Evolutionary conservation across 106 monocot species (phyloP).

Genomic region (Ottelia alismoides): DNA sequence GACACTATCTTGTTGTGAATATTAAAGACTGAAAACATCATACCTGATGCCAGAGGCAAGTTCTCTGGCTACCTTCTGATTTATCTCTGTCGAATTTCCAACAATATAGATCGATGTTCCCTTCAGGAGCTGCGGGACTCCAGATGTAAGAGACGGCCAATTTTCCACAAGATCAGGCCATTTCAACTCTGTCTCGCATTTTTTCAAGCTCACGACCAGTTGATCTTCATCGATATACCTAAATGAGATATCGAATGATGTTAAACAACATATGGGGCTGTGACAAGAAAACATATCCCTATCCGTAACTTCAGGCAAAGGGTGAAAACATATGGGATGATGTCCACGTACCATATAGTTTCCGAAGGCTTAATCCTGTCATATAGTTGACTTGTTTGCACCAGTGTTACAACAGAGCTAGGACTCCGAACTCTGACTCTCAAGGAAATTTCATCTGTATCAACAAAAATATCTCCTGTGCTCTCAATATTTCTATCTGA

Average conservation of each 20-base stretch:
- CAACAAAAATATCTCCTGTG: constrained; percentile 59
- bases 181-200: constrained; percentile 49
- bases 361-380: constrained; percentile 75
- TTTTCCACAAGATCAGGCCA: constrained; percentile 94
- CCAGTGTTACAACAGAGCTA: constrained; percentile 40
- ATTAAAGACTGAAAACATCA: constrained; percentile 8
- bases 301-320: not conserved
- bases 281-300: not conserved
- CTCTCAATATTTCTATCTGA: constrained; percentile 21
- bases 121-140: constrained; percentile 55
- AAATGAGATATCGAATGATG: not conserved
- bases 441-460: constrained; percentile 52
- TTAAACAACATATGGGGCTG: not conserved
- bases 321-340: not conserved
- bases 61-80: constrained; percentile 54
- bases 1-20: no score
- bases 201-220: constrained; percentile 71
- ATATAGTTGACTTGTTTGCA: constrained; percentile 43
- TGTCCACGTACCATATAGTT: constrained; percentile 69
- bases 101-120: constrained; percentile 76
- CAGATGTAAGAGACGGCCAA: constrained; percentile 64
- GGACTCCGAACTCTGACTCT: constrained; percentile 48
- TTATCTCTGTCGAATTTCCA: constrained; percentile 84
- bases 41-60: constrained; percentile 79
- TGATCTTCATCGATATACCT: constrained; percentile 96